Conservation (phyloP, 1,139 yeast genomes). For the Blastobotrys malaysiensis region DNA sequence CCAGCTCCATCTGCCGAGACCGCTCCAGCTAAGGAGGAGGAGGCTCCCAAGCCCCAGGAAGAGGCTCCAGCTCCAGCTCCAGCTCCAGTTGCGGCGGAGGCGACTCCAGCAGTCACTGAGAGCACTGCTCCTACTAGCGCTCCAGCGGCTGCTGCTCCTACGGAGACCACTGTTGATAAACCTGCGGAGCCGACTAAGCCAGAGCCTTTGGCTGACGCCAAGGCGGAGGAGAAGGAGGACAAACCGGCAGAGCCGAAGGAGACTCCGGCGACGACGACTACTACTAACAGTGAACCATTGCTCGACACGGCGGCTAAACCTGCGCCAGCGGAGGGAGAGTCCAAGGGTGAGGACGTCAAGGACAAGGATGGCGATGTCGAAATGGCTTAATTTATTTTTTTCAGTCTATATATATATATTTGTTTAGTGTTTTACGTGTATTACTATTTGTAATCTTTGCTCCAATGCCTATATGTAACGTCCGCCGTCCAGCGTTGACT, state of each 20-base stretch:
- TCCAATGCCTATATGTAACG: neutral
- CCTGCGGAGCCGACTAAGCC: conserved; percentile 3
- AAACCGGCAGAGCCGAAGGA: conserved; percentile 1
- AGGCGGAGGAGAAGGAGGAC: conserved; percentile 14
- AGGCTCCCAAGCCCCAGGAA: too few relatives aligned
- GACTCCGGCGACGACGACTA: neutral
- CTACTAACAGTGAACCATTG: conserved; percentile 1
- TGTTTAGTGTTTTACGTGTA: conserved; percentile 11
- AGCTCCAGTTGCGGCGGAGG: neutral
- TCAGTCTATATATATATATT: neutral
- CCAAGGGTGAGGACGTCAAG: conserved; percentile 33
- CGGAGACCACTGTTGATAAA: conserved; percentile 19
- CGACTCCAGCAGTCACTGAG: conserved; percentile 3
- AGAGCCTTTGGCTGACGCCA: conserved; percentile 16
- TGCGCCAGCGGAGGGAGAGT: conserved; percentile 24
- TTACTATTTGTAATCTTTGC: conserved; percentile 5
- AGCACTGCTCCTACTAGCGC: conserved; percentile 10
- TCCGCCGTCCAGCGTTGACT: too few relatives aligned
- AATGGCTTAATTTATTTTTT: conserved; percentile 20
- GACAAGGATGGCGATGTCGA: conserved; percentile 33
- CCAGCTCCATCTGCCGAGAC: neutral
- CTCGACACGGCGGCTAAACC: conserved; percentile 10
- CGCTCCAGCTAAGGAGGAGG: neutral
- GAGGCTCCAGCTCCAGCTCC: too few relatives aligned
- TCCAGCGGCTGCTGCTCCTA: conserved; percentile 6